A percentile compares a stretch with the other conserved stretches of the same genome.
phyloP scores from a whole-genome alignment of 192 early-diverging fungal genomes.

The Podila minutissima region DNA sequence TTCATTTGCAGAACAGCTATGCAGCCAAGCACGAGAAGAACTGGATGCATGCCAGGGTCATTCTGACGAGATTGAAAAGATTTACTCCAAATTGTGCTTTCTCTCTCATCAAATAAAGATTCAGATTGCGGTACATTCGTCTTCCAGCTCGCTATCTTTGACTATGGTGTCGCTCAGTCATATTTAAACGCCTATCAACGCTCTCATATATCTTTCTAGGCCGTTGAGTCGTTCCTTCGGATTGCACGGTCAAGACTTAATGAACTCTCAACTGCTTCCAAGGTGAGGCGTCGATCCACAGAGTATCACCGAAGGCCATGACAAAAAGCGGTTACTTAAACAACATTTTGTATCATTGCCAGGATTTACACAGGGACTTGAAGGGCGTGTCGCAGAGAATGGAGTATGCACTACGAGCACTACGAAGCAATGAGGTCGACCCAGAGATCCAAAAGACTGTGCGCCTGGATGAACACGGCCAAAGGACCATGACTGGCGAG shows the following conservation, averaged over 20 bases:
- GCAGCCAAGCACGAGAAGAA: slow-evolving; percentile 44
- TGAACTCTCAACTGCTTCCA: slow-evolving; percentile 22
- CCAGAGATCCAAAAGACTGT: slow-evolving; percentile 25
- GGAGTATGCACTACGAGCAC: slow-evolving; percentile 32
- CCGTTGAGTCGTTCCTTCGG: slow-evolving; percentile 27
- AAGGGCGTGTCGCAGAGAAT: slow-evolving; percentile 29
- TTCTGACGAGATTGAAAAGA: slow-evolving; percentile 48
- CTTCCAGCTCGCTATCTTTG: too few relatives aligned
- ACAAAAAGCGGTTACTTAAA: too few relatives aligned
- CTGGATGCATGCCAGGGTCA: slow-evolving; percentile 41
- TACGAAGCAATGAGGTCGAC: slow-evolving; percentile 34
- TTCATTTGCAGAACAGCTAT: slow-evolving; percentile 41
- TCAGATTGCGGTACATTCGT: slow-evolving; percentile 25
- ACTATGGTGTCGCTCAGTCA: neutral
- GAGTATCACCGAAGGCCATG: too few relatives aligned
- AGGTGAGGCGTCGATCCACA: slow-evolving; percentile 8
- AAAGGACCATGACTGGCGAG: neutral
- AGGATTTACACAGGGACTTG: slow-evolving; percentile 37
- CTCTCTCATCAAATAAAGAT: slow-evolving; percentile 47
- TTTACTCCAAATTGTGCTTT: slow-evolving; percentile 47
- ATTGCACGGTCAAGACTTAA: slow-evolving; percentile 22
- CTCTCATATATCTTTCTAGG: slow-evolving; percentile 6
- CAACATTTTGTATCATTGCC: neutral
- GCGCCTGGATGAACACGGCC: neutral
- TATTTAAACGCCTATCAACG: neutral